phyloP scores from a whole-genome alignment of 2,329 filamentous ascomycete genomes.

The Claviceps fusiformis region DNA sequence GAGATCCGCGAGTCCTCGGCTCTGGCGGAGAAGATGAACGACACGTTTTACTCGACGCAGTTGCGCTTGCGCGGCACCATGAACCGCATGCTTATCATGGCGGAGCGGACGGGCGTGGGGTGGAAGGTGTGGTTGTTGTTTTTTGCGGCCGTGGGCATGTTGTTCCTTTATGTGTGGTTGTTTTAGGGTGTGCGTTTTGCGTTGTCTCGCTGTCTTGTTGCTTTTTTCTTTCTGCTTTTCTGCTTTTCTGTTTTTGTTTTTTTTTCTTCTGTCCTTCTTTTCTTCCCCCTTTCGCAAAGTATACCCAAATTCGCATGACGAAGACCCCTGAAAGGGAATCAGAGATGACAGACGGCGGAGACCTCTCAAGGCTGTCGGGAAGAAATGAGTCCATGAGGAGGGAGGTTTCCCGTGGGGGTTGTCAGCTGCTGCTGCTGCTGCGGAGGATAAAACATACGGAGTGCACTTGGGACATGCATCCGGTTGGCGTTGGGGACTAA shows the following conservation, averaged over 20 bases:
- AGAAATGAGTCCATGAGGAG: neutral
- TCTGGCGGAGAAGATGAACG: slow-evolving; percentile 90
- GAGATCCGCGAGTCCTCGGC: slow-evolving; percentile 86
- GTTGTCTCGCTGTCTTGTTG: neutral
- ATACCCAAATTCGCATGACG: no score
- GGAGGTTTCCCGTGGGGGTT: neutral
- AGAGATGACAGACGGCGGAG: neutral
- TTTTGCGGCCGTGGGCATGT: slow-evolving; percentile 64
- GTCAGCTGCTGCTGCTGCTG: no score
- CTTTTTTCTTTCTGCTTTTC: neutral
- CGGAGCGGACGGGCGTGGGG: slow-evolving; percentile 80
- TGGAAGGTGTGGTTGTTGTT: slow-evolving; percentile 93
- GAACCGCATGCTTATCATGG: slow-evolving; percentile 95
- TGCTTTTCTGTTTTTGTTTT: neutral
- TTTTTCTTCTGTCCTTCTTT: no score
- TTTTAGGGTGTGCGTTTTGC: slow-evolving; percentile 35
- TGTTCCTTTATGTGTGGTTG: slow-evolving; percentile 91
- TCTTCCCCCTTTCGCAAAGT: no score
- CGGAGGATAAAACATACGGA: neutral
- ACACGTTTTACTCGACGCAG: slow-evolving; percentile 76
- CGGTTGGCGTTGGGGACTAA: neutral
- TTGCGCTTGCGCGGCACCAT: slow-evolving; percentile 78
- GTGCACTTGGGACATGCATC: neutral
- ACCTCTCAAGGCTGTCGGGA: neutral
- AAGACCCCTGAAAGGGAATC: neutral